Evolutionary conservation across 495 filamentous ascomycete genomes (phyloP).

Genomic region (Talaromyces thailandensis): DNA sequence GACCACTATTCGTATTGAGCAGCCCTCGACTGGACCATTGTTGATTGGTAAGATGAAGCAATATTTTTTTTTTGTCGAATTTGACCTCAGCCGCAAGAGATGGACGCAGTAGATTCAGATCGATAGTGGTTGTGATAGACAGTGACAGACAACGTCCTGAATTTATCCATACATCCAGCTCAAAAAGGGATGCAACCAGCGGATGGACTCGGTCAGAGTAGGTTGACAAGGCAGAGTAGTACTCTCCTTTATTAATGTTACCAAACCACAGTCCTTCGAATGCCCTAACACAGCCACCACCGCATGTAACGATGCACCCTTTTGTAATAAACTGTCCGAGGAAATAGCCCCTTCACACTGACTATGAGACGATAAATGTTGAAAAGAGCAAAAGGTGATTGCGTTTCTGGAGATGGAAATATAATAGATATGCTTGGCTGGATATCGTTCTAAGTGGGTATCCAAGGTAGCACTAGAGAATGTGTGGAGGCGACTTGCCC

Average conservation of each 20-base stretch:
- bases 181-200: background rate
- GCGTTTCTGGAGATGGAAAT: background rate
- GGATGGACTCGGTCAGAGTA: background rate
- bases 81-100: background rate
- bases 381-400: background rate
- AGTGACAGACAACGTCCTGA: background rate
- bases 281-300: background rate
- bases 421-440: background rate
- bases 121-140: background rate
- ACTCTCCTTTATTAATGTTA: background rate
- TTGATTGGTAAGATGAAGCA: background rate
- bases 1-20: background rate
- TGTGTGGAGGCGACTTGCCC: background rate
- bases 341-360: background rate
- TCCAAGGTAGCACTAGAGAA: background rate
- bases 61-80: background rate
- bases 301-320: background rate
- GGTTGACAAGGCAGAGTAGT: background rate
- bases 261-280: background rate
- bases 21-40: background rate
- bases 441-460: background rate
- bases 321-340: background rate
- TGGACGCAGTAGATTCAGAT: background rate
- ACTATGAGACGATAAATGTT: background rate
- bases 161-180: background rate